phyloP scores from a whole-genome alignment of 2,329 filamentous ascomycete species.

The Tolypocladium guangdongense region DNA sequence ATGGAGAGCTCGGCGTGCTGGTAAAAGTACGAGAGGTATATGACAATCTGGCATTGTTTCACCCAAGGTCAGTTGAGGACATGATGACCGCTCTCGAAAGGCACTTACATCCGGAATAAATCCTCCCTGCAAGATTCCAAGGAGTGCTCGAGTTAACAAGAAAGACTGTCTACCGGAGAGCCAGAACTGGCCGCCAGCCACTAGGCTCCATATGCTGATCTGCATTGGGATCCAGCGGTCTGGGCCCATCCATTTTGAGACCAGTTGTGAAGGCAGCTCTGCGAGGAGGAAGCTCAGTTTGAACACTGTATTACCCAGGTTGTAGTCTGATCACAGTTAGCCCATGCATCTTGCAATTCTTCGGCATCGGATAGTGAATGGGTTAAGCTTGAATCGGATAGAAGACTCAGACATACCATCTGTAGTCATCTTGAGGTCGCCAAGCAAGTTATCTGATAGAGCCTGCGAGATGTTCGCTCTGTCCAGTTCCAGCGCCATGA shows the following conservation, averaged over 20 bases:
- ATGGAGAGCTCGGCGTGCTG: conserved; percentile 58
- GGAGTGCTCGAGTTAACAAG: conserved; percentile 24
- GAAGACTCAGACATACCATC: conserved; percentile 16
- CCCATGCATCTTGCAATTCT: background rate
- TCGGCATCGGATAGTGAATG: background rate
- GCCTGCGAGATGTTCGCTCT: conserved; percentile 35
- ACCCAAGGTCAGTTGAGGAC: conserved; percentile 1
- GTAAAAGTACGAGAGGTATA: conserved; percentile 69
- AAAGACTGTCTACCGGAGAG: conserved; percentile 26
- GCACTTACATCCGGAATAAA: conserved; percentile 32
- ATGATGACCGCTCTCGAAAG: conserved; percentile 2
- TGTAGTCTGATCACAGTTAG: conserved; percentile 15
- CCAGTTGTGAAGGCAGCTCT: conserved; percentile 46
- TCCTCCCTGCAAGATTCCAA: conserved; percentile 33
- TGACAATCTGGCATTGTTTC: conserved; percentile 5
- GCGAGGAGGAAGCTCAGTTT: conserved; percentile 19
- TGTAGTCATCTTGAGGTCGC: conserved; percentile 30
- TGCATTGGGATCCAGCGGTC: conserved; percentile 51
- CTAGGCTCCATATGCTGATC: conserved; percentile 44
- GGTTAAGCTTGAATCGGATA: background rate
- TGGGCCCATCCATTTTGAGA: conserved; percentile 46
- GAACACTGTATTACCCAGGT: conserved; percentile 22
- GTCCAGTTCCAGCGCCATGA: conserved; percentile 34
- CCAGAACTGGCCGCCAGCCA: conserved; percentile 37
- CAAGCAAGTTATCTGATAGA: conserved; percentile 35